A percentile compares a stretch with the other conserved stretches of the same genome.
Conservation (phyloP, 805 yeast species). For the Lipomyces sp. region DNA sequence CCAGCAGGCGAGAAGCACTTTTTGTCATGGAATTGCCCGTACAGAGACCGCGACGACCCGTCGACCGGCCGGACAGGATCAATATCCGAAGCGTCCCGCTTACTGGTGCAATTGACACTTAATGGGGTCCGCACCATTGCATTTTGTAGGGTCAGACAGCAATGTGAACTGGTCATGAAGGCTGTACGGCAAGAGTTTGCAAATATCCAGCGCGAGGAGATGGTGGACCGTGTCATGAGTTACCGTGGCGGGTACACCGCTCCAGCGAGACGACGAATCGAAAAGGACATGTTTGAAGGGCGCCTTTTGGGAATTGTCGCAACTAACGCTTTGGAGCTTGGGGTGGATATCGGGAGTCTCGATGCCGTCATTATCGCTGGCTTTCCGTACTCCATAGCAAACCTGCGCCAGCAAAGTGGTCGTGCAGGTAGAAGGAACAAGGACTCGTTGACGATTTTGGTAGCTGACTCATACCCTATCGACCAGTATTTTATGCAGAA, state of each 20-base stretch:
- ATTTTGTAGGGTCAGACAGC: constrained; percentile 80
- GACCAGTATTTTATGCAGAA: constrained; percentile 79
- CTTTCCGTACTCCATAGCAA: constrained; percentile 82
- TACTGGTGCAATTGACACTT: constrained; percentile 63
- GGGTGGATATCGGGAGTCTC: constrained; percentile 88
- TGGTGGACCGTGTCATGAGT: constrained; percentile 69
- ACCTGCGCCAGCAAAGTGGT: constrained; percentile 93
- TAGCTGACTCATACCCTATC: constrained; percentile 78
- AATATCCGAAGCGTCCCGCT: constrained; percentile 69
- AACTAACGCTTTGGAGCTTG: constrained; percentile 92
- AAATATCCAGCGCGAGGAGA: constrained; percentile 43
- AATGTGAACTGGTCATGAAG: constrained; percentile 84
- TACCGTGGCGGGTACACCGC: constrained; percentile 95
- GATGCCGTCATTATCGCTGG: constrained; percentile 93
- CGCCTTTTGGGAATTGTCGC: constrained; percentile 82
- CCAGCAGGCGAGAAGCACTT: constrained; percentile 75
- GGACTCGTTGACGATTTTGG: constrained; percentile 80
- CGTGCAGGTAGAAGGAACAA: constrained; percentile 88
- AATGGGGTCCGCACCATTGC: constrained; percentile 76
- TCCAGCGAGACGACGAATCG: constrained; percentile 80
- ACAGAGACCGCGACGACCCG: constrained; percentile 56
- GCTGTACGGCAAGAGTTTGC: constrained; percentile 62
- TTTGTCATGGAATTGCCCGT: constrained; percentile 83
- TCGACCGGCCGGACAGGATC: constrained; percentile 63
- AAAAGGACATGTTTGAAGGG: constrained; percentile 85